These are phyloP conservation scores for Saprolegnia diclina DNA, from an alignment of 352 stramenopile genomes.

Conservation along the genomic window DNA sequence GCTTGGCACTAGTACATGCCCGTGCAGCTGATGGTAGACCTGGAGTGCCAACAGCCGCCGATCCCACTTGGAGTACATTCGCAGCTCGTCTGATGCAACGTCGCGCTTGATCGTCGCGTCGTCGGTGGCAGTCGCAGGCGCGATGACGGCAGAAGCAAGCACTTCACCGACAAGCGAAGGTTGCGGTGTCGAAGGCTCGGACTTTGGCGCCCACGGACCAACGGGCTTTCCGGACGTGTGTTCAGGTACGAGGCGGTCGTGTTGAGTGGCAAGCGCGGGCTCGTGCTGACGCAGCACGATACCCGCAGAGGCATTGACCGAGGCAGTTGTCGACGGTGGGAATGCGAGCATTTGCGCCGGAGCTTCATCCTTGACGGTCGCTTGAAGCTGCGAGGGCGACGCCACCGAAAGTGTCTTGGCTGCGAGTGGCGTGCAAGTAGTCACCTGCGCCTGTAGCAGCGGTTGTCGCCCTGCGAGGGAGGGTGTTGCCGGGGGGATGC, in stretches of 20 bases:
- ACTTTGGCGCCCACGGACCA: no score
- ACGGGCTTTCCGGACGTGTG: no score
- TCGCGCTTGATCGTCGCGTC: no score
- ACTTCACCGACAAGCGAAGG: no score
- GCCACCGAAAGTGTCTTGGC: not conserved
- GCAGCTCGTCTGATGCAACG: not conserved
- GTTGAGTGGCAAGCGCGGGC: not conserved
- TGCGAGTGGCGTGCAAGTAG: not conserved
- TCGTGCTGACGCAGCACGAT: not conserved
- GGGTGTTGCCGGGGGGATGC: no score
- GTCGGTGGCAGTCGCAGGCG: not conserved
- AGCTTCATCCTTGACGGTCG: not conserved
- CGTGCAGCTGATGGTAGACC: not conserved
- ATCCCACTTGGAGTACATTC: not conserved
- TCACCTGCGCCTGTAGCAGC: no score
- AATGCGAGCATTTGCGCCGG: not conserved
- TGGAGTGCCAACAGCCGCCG: not conserved
- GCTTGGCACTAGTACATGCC: not conserved
- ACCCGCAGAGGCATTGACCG: not conserved
- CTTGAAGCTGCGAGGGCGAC: no score
- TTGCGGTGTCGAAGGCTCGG: no score
- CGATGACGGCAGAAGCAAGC: not conserved
- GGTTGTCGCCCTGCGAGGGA: no score
- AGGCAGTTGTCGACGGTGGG: not conserved
- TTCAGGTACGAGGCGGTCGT: not conserved